These are phyloP conservation scores for Carex kokanica DNA, from an alignment of 176 grass and related monocot species.

Conservation along the genomic window DNA sequence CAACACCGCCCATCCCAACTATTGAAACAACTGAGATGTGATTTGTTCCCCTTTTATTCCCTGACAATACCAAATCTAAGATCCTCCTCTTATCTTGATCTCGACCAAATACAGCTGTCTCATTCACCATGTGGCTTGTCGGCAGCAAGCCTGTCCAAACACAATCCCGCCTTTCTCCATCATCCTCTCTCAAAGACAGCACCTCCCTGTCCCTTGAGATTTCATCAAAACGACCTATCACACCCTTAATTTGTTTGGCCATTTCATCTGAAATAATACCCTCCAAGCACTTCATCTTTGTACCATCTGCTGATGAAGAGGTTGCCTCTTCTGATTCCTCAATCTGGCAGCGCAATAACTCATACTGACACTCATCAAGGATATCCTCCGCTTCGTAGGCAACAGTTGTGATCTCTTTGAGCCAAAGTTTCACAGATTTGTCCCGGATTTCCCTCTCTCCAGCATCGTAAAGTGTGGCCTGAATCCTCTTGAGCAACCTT, in stretches of 20 bases:
- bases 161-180: constrained; percentile 6
- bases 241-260: constrained; percentile 26
- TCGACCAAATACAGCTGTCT: constrained; percentile 38
- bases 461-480: background rate
- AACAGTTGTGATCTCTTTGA: constrained; percentile 13
- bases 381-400: constrained; percentile 34
- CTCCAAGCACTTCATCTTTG: background rate
- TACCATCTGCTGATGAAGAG: background rate
- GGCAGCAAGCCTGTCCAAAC: background rate
- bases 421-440: background rate
- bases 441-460: constrained; percentile 6
- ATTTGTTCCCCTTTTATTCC: background rate
- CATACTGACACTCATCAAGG: constrained; percentile 30
- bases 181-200: constrained; percentile 15
- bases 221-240: constrained; percentile 28
- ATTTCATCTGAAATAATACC: background rate
- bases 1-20: constrained; percentile 44
- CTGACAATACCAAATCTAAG: constrained; percentile 1
- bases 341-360: background rate
- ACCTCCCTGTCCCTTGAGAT: constrained; percentile 23
- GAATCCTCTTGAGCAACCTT: background rate
- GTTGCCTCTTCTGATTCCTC: background rate
- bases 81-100: constrained; percentile 23
- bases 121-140: constrained; percentile 32
- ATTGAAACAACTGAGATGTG: constrained; percentile 33